These are phyloP conservation scores for Colletotrichum viniferum DNA, from an alignment of 2,329 filamentous ascomycete species.

Conservation along the genomic window DNA sequence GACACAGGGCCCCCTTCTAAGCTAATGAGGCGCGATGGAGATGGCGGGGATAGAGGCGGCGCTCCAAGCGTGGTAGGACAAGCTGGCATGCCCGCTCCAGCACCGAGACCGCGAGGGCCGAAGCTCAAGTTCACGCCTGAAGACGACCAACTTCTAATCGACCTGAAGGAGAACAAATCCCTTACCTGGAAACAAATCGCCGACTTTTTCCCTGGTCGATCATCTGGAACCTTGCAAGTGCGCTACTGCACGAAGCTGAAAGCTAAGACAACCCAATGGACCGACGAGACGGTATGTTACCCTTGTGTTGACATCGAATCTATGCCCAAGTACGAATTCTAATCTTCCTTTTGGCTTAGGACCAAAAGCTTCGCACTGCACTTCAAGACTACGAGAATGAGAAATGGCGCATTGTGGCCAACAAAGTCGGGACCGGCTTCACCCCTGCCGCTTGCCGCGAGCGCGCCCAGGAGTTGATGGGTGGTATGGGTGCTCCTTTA, in stretches of 20 bases:
- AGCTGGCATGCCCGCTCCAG: slow-evolving; percentile 84
- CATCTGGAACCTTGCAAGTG: slow-evolving; percentile 89
- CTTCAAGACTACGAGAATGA: slow-evolving; percentile 88
- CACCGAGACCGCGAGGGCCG: slow-evolving; percentile 79
- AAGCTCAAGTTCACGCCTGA: slow-evolving; percentile 95
- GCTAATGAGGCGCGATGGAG: slow-evolving; percentile 65
- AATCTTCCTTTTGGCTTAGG: slow-evolving; percentile 50
- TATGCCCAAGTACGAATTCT: not conserved
- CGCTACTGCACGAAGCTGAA: slow-evolving; percentile 95
- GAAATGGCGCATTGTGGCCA: slow-evolving; percentile 89
- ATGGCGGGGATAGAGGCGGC: slow-evolving; percentile 60
- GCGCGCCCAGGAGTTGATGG: slow-evolving; percentile 67
- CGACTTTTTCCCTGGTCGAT: slow-evolving; percentile 91
- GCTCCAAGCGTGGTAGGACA: slow-evolving; percentile 87
- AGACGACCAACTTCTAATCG: slow-evolving; percentile 85
- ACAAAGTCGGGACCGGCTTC: slow-evolving; percentile 89
- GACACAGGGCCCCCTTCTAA: slow-evolving; percentile 74
- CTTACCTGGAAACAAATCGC: slow-evolving; percentile 98
- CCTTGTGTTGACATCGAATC: not conserved
- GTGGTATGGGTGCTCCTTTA: slow-evolving; percentile 46
- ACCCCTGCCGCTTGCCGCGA: slow-evolving; percentile 87
- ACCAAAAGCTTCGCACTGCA: slow-evolving; percentile 76
- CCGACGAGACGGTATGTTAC: slow-evolving; percentile 82
- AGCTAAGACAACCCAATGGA: slow-evolving; percentile 92
- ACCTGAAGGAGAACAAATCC: slow-evolving; percentile 93